Evolutionary conservation across 176 grass and related monocot species (phyloP), one percentile per base, ranked within the genome.

Genomic region (Eragrostis curvula): DNA sequence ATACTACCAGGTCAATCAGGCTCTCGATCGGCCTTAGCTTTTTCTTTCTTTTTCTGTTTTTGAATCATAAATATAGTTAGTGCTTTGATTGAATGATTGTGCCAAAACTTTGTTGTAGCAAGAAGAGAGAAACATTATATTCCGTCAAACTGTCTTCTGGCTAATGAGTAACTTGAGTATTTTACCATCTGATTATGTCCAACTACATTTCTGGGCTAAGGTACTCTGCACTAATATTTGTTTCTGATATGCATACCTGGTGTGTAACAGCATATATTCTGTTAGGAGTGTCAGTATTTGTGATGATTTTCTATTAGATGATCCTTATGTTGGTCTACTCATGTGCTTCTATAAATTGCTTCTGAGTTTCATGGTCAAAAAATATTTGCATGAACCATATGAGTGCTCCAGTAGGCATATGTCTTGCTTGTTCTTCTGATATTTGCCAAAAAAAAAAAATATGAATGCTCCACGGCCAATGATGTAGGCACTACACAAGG

Each of bases 261-360:
- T 76, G 21, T 70, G 17, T 62, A 9, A 60, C 49, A n/a, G 8
- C 14, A 10, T 10, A 68, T 57, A 21, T 59, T 67, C 47, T 61
- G 16, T 71, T 43, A 52, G 42, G 45, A 49, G 48, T 25, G 0
- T 17, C 8, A 24, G 49, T 71, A 3, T 15, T 28, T 81, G n/a
- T 61, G 24, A 27, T 76, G 36, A 1, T 23, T 49, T 61, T 52
- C 1, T 59, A 77, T 51, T 48, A 24, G 16, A 80, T 68, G 53
- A 10, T 68, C 9, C 20, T 29, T 66, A 5, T 57, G 72, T 28
- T 76, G 15, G 50, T 52, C 14, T 52, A 20, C 3, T 12, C 17
- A 25, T 80, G 24, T 82, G 32, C 28, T 75, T 81, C 6, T 32
- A 66, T 3, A 73, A 55, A 74, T 40, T 48, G 46, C 52, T 25